Evolutionary conservation across 2,329 filamentous ascomycete species (phyloP).

Genomic region (Apiospora koreana): DNA sequence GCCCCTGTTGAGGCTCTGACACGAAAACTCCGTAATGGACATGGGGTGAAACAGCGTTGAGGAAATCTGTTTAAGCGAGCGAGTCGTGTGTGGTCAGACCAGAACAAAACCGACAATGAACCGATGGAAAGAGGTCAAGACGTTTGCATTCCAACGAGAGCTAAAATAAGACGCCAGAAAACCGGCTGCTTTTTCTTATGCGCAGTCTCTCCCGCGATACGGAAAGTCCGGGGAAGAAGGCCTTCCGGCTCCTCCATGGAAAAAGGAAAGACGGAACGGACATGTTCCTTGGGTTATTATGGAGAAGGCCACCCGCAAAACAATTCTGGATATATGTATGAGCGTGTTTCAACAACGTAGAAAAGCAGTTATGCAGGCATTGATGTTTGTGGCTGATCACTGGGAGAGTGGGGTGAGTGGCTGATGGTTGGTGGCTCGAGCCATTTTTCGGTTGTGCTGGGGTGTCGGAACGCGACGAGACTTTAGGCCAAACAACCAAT

Average conservation of each 20-base stretch:
- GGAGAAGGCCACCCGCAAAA: not conserved
- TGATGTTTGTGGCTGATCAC: not conserved
- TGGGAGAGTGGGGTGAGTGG: too few relatives aligned
- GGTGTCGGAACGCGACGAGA: not conserved
- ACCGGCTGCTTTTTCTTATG: not conserved
- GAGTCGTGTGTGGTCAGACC: not conserved
- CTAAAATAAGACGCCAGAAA: not conserved
- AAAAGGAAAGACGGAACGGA: not conserved
- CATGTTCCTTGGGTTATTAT: not conserved
- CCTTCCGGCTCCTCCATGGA: not conserved
- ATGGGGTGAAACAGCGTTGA: conserved; percentile 15
- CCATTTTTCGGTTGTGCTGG: not conserved
- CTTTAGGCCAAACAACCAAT: not conserved
- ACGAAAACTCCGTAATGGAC: conserved; percentile 5
- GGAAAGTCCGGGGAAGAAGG: not conserved
- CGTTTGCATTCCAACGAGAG: not conserved
- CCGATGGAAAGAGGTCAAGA: not conserved
- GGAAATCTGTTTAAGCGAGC: not conserved
- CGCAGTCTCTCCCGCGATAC: not conserved
- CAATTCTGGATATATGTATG: not conserved
- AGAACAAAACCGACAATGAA: not conserved
- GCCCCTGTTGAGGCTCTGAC: conserved; percentile 15
- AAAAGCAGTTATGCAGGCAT: too few relatives aligned
- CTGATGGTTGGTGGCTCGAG: not conserved
- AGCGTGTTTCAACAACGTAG: not conserved